Evolutionary conservation across 805 yeast species (phyloP), one percentile per base, ranked within the genome.

Genomic region (Zygosaccharomyces gambellarensis): DNA sequence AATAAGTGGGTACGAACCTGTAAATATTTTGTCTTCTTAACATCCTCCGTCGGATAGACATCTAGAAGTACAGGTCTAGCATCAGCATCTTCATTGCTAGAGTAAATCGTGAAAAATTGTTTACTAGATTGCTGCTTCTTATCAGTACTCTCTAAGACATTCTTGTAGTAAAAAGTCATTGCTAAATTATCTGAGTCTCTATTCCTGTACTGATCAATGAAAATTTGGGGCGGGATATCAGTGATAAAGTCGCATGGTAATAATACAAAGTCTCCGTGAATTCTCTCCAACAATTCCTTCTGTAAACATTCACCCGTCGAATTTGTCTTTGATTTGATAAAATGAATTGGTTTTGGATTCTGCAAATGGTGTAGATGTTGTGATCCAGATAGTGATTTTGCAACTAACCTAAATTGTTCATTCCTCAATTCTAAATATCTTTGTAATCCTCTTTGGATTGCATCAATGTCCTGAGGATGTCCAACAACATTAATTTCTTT

Each of bases 221-320:
- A 75, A 17, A 85, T 84, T 60, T 87, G 92, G 9, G 98, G 96
- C 3, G 96, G 96, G 34, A 92, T 73, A 63, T 90, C 92, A 2
- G 98, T 90, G 47, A 95, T 75, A 64, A 94, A 87, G 67, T 95
- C 99, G 71, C 97, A 92, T 6, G 98, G 97, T 48, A 94, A 70
- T 29, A 94, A 68, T n/a, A 90, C 87, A 61, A 89, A 83, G 62
- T 83, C 83, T 30, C 74, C 61, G 46, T 64, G 55, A 28, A 70
- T 60, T 47, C 69, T 63, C 8, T 70, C 72, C 43, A 78, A 71
- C 53, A 78, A 68, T 48, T 79, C 76, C 40, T 52, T 56, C 46
- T 75, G 73, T 36, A 88, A 62, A 43, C 82, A 71, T 47, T 75
- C 81, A n/a, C 94, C 95, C 12, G 87, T 82, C 11, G 77, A 65